Conservation (phyloP, 2,329 filamentous ascomycete species). For the Stagonosporopsis vannaccii region DNA sequence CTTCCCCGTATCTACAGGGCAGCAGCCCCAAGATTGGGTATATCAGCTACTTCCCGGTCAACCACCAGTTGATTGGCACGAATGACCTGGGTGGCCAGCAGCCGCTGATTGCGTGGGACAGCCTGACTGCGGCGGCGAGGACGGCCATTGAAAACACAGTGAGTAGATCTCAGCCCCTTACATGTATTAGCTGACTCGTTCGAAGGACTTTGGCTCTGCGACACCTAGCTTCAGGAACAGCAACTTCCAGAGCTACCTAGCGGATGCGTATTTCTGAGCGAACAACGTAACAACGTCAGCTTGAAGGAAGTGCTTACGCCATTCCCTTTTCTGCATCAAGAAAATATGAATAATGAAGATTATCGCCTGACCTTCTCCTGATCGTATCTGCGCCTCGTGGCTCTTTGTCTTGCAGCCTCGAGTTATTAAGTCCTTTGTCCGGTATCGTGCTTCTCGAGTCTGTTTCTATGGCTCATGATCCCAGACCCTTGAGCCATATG, state of each 20-base stretch:
- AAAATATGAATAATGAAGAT: not conserved
- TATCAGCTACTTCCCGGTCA: constrained; percentile 56
- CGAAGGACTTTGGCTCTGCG: constrained; percentile 52
- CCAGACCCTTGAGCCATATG: too few species aligned
- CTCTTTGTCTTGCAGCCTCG: too few species aligned
- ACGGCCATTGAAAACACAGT: constrained; percentile 53
- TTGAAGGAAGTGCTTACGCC: too few species aligned
- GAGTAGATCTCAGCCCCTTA: not conserved
- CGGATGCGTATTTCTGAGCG: constrained; percentile 23
- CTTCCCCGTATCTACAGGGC: constrained; percentile 46
- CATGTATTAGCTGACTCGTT: not conserved
- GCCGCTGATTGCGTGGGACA: constrained; percentile 60
- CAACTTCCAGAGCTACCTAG: constrained; percentile 58
- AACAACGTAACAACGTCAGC: not conserved
- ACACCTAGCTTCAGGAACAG: constrained; percentile 59
- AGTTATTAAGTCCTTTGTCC: too few species aligned
- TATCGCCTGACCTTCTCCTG: not conserved
- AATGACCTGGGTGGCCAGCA: constrained; percentile 52
- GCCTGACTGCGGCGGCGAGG: constrained; percentile 53
- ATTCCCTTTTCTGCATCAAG: not conserved
- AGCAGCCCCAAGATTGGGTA: constrained; percentile 59
- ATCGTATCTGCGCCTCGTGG: too few species aligned
- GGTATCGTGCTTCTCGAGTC: too few species aligned
- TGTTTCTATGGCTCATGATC: not conserved
- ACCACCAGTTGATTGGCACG: constrained; percentile 57